Evolutionary conservation across 805 yeast species (phyloP), one percentile per base, ranked within the genome.

Genomic region (Ogataea paraovalis): DNA sequence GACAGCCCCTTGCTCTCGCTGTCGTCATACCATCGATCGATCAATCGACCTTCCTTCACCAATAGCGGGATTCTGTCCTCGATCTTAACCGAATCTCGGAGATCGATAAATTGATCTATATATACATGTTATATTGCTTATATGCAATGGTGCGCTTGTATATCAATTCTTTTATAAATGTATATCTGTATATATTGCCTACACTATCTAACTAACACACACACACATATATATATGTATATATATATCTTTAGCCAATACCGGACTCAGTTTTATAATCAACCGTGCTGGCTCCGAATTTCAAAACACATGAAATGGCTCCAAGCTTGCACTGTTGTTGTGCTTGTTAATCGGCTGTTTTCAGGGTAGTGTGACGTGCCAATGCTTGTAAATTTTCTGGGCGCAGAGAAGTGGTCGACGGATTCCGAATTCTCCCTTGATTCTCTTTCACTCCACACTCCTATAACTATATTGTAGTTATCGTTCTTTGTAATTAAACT

Each of bases 261-360:
- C 56, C 53, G 53, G 30, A 45, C 40, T 43, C 48, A 50, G 48
- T 41, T 47, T 52, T 52, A 38, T 41, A 25, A 30, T 30, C 34
- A 25, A n/a, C n/a, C n/a, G 28, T 25, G 10, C 7, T 30, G 16
- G 34, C 12, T 30, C 6, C 12, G 34, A 30, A 30, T 30, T 14
- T 7, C 34, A 14, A 10, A 30, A 5, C 4, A 5, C 12, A 8
- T 14, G 6, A 14, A 12, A 7, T 25, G 28, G 10, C 10, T 25
- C 10, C 10, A 25, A 25, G n/a, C n/a, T 25, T 30, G 16, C 34
- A 30, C 14, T 30, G 7, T 30, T 30, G 5, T 30, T 30, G 14
- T 30, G 28, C 10, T 25, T 25, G 28, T 10, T 25, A 25, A 10
- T 25, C 10, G 28, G 28, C 10, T 25, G 7, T 25, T 25, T 25